Evolutionary conservation across 345 rosid species (phyloP).

Genomic region (Camelina neglecta): DNA sequence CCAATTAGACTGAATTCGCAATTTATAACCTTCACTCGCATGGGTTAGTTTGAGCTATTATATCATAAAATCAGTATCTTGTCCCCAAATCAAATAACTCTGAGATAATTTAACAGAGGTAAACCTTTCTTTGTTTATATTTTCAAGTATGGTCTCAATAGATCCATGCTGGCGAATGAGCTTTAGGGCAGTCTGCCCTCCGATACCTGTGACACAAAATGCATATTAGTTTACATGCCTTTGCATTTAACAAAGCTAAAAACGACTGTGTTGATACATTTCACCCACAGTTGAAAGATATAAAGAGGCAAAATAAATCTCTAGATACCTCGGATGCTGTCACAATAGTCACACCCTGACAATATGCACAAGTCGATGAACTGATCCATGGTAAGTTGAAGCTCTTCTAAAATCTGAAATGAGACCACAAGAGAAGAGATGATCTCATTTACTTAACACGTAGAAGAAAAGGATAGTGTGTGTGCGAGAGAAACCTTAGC

Average conservation of each 20-base stretch:
- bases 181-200: conserved; percentile 90
- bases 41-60: conserved; percentile 10
- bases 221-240: conserved; percentile 8
- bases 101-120: not conserved
- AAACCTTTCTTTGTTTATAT: conserved; percentile 86
- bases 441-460: conserved; percentile 15
- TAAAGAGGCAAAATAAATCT: conserved; percentile 8
- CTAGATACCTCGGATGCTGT: conserved; percentile 84
- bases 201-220: conserved; percentile 66
- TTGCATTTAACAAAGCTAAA: not conserved
- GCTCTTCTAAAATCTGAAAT: conserved; percentile 80
- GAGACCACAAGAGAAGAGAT: conserved; percentile 26
- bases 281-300: conserved; percentile 11
- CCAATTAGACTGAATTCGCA: conserved; percentile 13
- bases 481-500: conserved; percentile 60
- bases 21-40: conserved; percentile 14
- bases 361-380: conserved; percentile 94
- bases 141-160: conserved; percentile 79
- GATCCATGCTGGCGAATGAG: conserved; percentile 93
- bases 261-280: no score
- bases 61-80: not conserved
- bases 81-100: conserved; percentile 15
- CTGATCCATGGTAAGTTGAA: conserved; percentile 90
- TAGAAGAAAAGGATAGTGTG: not conserved
- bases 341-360: conserved; percentile 98